phyloP scores from a whole-genome alignment of 176 grass and related monocot species.

The Eleusine indica region DNA sequence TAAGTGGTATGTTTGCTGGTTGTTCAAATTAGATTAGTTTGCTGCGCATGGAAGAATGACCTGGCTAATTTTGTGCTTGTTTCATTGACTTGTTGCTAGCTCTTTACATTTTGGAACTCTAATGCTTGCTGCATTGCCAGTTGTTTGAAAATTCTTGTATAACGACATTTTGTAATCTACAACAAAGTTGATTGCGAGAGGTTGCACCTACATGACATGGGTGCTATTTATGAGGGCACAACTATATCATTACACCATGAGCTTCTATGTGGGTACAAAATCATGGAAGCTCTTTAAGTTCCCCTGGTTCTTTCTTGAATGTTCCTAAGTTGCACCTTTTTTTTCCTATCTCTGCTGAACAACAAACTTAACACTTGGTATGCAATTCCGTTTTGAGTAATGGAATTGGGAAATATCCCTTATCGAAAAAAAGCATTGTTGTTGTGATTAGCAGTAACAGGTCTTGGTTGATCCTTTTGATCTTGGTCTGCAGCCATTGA shows the following conservation, averaged over 20 bases:
- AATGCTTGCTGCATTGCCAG: neutral
- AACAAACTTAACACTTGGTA: too few relatives aligned
- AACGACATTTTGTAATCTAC: neutral
- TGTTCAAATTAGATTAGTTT: neutral
- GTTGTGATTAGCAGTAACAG: neutral
- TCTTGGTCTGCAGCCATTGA: conserved; percentile 77
- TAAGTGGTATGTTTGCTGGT: neutral
- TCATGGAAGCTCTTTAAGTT: conserved; percentile 6
- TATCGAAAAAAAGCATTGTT: neutral
- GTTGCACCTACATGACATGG: neutral
- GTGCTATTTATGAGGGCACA: neutral
- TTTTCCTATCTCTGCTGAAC: neutral
- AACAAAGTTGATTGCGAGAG: conserved; percentile 3
- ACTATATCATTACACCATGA: neutral
- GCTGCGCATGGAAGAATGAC: neutral
- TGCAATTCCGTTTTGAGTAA: too few relatives aligned
- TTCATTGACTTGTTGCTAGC: neutral
- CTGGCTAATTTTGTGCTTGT: neutral
- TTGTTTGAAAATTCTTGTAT: neutral
- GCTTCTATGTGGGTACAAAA: conserved; percentile 1
- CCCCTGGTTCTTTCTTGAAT: conserved; percentile 24
- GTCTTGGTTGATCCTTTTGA: conserved; percentile 32
- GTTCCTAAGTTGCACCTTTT: conserved; percentile 10
- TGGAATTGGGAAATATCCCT: too few relatives aligned
- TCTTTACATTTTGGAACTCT: conserved; percentile 1